Conservation (phyloP, 2,329 filamentous ascomycete species). For the Cadophora malorum region DNA sequence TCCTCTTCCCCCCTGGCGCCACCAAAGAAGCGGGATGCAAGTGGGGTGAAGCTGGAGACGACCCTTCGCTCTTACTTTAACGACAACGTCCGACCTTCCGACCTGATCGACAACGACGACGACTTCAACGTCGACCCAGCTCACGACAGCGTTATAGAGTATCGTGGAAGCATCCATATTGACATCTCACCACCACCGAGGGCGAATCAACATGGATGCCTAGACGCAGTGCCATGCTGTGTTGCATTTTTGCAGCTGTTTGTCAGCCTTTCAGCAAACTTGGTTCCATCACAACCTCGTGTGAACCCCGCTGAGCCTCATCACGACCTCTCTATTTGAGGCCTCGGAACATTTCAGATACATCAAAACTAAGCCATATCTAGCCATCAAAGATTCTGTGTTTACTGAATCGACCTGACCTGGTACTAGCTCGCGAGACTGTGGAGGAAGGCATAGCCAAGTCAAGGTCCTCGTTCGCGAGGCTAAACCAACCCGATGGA, state of each 20-base stretch:
- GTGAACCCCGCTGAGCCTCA: neutral
- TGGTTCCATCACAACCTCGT: neutral
- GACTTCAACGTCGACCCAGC: conserved; percentile 14
- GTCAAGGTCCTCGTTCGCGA: conserved; percentile 18
- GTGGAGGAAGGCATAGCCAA: neutral
- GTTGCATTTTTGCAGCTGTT: conserved; percentile 12
- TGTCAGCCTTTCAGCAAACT: conserved; percentile 19
- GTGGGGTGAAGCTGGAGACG: conserved; percentile 19
- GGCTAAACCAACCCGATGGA: conserved; percentile 33
- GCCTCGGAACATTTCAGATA: neutral
- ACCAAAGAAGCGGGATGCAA: conserved; percentile 17
- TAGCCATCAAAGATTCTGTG: neutral
- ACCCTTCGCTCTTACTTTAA: conserved; percentile 24
- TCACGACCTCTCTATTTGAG: neutral
- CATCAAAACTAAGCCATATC: neutral
- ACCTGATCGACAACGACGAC: conserved; percentile 19
- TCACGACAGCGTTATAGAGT: conserved; percentile 11
- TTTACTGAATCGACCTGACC: neutral
- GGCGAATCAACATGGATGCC: conserved; percentile 4
- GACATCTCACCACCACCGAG: neutral
- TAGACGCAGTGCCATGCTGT: conserved; percentile 14
- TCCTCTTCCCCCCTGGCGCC: conserved; percentile 13
- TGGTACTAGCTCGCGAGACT: neutral
- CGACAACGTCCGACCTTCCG: conserved; percentile 21
- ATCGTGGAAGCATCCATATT: neutral